phyloP scores from a whole-genome alignment of 192 early-diverging fungal genomes.

The Backusella mclennaniae region DNA sequence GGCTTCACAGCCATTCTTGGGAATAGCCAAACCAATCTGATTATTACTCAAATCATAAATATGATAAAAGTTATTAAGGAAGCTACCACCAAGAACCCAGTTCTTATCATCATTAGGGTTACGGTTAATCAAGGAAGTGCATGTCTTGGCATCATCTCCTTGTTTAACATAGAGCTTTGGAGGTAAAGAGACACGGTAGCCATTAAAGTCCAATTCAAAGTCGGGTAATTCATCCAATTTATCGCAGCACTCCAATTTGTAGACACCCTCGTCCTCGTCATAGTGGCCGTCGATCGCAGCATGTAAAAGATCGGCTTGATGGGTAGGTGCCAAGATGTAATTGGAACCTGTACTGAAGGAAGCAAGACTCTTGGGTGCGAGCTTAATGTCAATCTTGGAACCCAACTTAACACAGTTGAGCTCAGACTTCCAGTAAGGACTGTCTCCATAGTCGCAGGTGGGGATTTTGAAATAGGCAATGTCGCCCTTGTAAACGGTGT shows the following conservation, averaged over 20 bases:
- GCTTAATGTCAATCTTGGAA: slow-evolving; percentile 20
- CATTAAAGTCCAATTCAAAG: slow-evolving; percentile 15
- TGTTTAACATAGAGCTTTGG: slow-evolving; percentile 4
- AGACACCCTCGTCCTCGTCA: slow-evolving; percentile 6
- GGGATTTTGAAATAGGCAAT: slow-evolving; percentile 25
- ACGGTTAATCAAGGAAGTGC: slow-evolving; percentile 18
- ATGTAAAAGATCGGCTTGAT: slow-evolving; percentile 22
- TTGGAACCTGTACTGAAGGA: slow-evolving; percentile 25
- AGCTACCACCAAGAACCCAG: slow-evolving; percentile 29
- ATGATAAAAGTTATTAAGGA: slow-evolving; percentile 33
- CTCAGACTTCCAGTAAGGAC: slow-evolving; percentile 26
- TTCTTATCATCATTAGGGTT: slow-evolving; percentile 8
- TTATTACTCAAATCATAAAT: slow-evolving; percentile 28
- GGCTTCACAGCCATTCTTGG: slow-evolving; percentile 14
- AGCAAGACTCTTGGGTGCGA: slow-evolving; percentile 19
- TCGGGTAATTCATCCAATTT: slow-evolving; percentile 15
- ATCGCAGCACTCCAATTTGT: slow-evolving; percentile 19
- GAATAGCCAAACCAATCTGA: slow-evolving; percentile 29
- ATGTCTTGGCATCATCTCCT: neutral
- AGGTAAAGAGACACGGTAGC: slow-evolving; percentile 23
- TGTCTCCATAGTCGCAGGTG: slow-evolving; percentile 18
- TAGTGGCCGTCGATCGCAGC: slow-evolving; percentile 21
- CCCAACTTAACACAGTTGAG: slow-evolving; percentile 25
- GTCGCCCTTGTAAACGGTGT: slow-evolving; percentile 25
- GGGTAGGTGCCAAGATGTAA: slow-evolving; percentile 20